Percentiles rank a stretch among this genome's conserved stretches.
phyloP scores from a whole-genome alignment of 768 basidiomycete genomes.

The Bullera alba region DNA sequence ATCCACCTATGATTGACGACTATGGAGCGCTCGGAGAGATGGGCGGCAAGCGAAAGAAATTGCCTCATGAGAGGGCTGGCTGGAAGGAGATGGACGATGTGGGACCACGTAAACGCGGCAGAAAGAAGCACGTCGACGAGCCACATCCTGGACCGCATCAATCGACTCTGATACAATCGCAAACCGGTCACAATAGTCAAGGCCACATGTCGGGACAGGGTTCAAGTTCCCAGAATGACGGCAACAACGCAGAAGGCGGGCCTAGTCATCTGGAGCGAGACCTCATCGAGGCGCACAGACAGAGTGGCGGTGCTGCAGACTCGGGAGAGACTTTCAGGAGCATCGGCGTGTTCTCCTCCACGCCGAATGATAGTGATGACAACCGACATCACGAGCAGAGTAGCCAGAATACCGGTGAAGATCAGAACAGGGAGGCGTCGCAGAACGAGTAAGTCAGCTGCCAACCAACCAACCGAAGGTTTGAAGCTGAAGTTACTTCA shows the following conservation, averaged over 20 bases:
- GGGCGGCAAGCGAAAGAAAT: conserved; percentile 37
- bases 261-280: not conserved
- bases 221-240: not conserved
- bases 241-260: not conserved
- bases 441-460: too few species aligned
- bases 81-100: conserved; percentile 36
- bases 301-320: not conserved
- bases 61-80: conserved; percentile 29
- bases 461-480: too few species aligned
- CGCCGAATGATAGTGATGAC: too few species aligned
- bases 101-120: conserved; percentile 1
- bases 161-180: too few species aligned
- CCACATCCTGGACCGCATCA: too few species aligned
- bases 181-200: too few species aligned
- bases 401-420: too few species aligned
- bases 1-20: not conserved
- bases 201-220: too few species aligned
- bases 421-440: too few species aligned
- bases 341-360: too few species aligned
- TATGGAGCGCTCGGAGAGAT: conserved; percentile 23
- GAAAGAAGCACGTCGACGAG: not conserved
- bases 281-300: not conserved
- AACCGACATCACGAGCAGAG: too few species aligned
- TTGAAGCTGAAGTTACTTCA: not conserved
- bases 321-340: too few species aligned